Conservation (phyloP, 2,329 filamentous ascomycete species). For the Neobulgaria alba region DNA sequence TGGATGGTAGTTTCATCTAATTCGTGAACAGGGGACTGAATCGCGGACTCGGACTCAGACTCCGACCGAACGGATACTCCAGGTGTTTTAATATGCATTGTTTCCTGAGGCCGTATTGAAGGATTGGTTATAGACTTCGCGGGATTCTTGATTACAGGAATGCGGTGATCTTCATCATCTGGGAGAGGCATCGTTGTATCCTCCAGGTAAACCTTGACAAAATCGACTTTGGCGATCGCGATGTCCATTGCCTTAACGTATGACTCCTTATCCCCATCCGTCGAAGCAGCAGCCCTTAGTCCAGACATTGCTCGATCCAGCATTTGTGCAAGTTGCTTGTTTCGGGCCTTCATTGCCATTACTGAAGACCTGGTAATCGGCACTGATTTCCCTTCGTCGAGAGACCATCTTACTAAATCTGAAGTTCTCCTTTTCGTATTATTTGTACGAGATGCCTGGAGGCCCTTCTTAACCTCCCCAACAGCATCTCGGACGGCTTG, state of each 20-base stretch:
- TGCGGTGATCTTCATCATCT: slow-evolving; percentile 1
- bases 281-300: slow-evolving; percentile 50
- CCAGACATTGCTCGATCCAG: slow-evolving; percentile 57
- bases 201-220: slow-evolving; percentile 53
- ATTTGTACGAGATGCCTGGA: slow-evolving; percentile 47
- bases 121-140: neutral
- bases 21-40: too few relatives aligned
- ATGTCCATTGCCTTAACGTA: slow-evolving; percentile 47
- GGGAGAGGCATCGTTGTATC: slow-evolving; percentile 47
- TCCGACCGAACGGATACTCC: too few relatives aligned
- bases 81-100: neutral
- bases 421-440: slow-evolving; percentile 20
- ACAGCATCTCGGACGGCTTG: slow-evolving; percentile 74
- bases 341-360: slow-evolving; percentile 52
- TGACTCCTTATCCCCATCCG: slow-evolving; percentile 34
- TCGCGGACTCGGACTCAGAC: too few relatives aligned
- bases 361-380: slow-evolving; percentile 32
- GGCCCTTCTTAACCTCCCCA: slow-evolving; percentile 68
- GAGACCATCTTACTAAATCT: slow-evolving; percentile 23
- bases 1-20: too few relatives aligned
- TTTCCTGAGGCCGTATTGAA: neutral
- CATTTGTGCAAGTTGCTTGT: slow-evolving; percentile 57
- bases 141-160: neutral
- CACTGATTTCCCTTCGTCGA: slow-evolving; percentile 24
- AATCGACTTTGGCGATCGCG: slow-evolving; percentile 54